A percentile compares a stretch with the other conserved stretches of the same genome.
Conservation (phyloP, 257 asterid species). For the Solanum sejunctum region DNA sequence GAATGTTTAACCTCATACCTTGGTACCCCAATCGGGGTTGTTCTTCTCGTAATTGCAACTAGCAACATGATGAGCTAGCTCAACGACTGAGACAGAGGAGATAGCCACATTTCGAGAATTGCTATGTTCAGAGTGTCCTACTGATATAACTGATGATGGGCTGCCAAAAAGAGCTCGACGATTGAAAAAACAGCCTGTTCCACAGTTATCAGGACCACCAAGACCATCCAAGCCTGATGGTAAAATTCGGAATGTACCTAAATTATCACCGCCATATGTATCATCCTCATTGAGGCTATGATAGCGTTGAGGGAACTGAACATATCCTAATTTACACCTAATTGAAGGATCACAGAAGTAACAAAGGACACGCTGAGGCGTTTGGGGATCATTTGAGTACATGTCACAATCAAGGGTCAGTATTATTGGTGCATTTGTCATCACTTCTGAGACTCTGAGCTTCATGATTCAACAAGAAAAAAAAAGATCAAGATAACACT, state of each 20-base stretch:
- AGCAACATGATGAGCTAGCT: constrained; percentile 7
- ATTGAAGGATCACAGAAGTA: constrained; percentile 8
- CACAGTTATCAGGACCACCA: constrained; percentile 39
- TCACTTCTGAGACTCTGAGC: constrained; percentile 22
- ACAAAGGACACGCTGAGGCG: constrained; percentile 22
- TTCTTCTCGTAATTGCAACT: constrained; percentile 1
- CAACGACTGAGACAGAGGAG: background rate
- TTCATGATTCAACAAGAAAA: background rate
- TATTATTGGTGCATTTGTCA: constrained; percentile 26
- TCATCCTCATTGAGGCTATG: constrained; percentile 14
- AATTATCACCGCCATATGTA: constrained; percentile 3
- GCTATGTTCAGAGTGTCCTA: background rate
- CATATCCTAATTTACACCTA: constrained; percentile 8
- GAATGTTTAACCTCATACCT: background rate
- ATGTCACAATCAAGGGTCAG: constrained; percentile 29
- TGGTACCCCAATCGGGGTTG: constrained; percentile 10
- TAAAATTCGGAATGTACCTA: background rate
- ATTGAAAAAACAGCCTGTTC: constrained; percentile 33
- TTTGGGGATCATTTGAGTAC: constrained; percentile 21
- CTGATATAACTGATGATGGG: background rate
- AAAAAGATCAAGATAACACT: background rate
- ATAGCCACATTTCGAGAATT: background rate
- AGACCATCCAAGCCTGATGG: constrained; percentile 36
- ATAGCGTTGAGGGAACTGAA: constrained; percentile 21
- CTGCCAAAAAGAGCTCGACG: background rate